Evolutionary conservation across 129 eudicot genomes (phyloP).

Genomic region (Escallonia herrerae): DNA sequence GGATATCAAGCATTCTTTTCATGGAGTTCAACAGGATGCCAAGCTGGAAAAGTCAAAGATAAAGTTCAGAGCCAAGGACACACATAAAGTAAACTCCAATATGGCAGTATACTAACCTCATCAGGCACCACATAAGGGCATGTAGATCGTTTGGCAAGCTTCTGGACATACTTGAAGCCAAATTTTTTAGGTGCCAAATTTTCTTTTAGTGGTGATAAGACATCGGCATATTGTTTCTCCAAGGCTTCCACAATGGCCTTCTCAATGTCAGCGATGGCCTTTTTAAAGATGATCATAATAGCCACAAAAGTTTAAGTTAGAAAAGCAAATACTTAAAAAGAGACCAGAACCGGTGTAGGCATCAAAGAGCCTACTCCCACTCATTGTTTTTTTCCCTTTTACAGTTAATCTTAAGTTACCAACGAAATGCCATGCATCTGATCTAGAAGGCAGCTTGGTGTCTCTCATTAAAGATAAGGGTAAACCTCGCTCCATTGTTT

Average conservation of each 20-base stretch:
- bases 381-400: neutral
- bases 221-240: constrained; percentile 60
- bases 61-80: neutral
- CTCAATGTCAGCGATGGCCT: constrained; percentile 66
- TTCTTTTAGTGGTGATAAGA: constrained; percentile 57
- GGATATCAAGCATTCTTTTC: constrained; percentile 74
- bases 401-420: neutral
- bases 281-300: neutral
- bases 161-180: constrained; percentile 60
- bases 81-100: neutral
- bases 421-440: neutral
- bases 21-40: constrained; percentile 77
- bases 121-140: constrained; percentile 53
- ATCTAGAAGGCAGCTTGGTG: neutral
- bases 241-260: constrained; percentile 55
- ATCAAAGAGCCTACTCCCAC: neutral
- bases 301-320: neutral
- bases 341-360: neutral
- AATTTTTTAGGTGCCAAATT: constrained; percentile 52
- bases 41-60: constrained; percentile 30
- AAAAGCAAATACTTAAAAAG: neutral
- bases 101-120: constrained; percentile 31
- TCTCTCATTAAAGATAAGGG: neutral
- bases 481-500: neutral
- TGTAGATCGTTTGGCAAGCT: constrained; percentile 49